These are phyloP conservation scores for Coniochaeta pulveracea DNA, from an alignment of 2,329 filamentous ascomycete genomes.

Conservation along the genomic window DNA sequence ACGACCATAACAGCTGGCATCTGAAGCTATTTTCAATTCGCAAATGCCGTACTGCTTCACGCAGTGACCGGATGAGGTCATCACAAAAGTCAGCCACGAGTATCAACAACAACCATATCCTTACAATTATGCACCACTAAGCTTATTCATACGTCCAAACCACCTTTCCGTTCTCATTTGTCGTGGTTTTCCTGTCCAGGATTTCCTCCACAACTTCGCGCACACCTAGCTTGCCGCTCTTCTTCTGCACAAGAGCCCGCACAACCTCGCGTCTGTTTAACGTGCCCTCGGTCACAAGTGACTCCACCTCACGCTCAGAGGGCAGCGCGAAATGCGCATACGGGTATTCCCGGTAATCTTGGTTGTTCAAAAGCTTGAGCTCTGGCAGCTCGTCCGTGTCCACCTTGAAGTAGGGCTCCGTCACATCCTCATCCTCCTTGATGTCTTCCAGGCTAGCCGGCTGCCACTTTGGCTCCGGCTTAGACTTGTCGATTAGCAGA, in stretches of 20 bases:
- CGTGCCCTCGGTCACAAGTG: constrained; percentile 26
- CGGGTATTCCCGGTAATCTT: constrained; percentile 64
- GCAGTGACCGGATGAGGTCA: too few relatives aligned
- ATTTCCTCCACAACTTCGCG: constrained; percentile 59
- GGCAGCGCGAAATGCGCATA: constrained; percentile 61
- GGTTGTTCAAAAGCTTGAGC: constrained; percentile 50
- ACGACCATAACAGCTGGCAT: too few relatives aligned
- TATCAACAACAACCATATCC: not conserved
- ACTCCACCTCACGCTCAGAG: constrained; percentile 49
- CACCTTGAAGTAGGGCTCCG: constrained; percentile 57
- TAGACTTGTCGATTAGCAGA: constrained; percentile 57
- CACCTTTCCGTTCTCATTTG: constrained; percentile 13
- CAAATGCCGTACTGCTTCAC: too few relatives aligned
- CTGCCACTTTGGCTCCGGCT: constrained; percentile 58
- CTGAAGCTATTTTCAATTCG: constrained; percentile 5
- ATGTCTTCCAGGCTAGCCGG: constrained; percentile 64
- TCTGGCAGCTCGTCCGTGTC: constrained; percentile 26
- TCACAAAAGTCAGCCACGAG: too few relatives aligned
- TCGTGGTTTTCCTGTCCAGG: constrained; percentile 47
- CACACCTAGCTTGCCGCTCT: constrained; percentile 57
- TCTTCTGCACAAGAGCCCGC: constrained; percentile 46
- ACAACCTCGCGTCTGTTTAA: constrained; percentile 47
- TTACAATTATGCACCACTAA: too few relatives aligned
- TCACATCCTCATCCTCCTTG: constrained; percentile 37
- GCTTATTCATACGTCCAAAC: constrained; percentile 16